Conservation (phyloP, 2,329 filamentous ascomycete genomes). For the Colletotrichum orbiculare region DNA sequence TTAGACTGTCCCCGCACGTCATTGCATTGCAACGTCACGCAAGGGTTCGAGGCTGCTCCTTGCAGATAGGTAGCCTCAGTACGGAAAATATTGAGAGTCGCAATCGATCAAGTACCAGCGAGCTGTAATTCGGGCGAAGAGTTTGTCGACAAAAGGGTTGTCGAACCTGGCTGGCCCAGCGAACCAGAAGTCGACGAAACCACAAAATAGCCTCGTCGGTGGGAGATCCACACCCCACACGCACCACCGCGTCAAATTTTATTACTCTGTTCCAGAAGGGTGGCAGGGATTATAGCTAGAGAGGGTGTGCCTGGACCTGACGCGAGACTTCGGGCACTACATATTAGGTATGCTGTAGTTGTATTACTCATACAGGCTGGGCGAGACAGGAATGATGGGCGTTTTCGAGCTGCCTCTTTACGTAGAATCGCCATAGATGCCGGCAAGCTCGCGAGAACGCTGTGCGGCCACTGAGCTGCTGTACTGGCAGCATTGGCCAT, state of each 20-base stretch:
- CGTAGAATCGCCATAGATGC: constrained; percentile 19
- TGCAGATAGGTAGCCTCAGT: constrained; percentile 1
- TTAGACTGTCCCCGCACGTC: constrained; percentile 22
- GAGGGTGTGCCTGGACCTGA: constrained; percentile 6
- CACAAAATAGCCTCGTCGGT: constrained; percentile 28
- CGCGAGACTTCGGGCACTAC: not conserved
- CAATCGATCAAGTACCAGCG: not conserved
- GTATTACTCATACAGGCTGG: too few relatives aligned
- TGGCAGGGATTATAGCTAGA: constrained; percentile 11
- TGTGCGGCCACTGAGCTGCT: constrained; percentile 4
- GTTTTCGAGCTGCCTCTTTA: constrained; percentile 16
- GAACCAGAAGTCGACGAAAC: constrained; percentile 1
- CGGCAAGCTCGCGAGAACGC: constrained; percentile 16
- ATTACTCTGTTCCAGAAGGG: constrained; percentile 1
- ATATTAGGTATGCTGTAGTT: too few relatives aligned
- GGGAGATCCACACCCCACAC: not conserved
- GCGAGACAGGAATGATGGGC: not conserved
- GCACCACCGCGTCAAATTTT: too few relatives aligned
- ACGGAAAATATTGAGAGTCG: not conserved
- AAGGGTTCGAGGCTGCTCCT: constrained; percentile 22
- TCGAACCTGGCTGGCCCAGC: not conserved
- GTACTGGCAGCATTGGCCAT: not conserved
- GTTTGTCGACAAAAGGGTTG: not conserved
- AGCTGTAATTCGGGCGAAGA: not conserved
- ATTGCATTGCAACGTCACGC: constrained; percentile 35